phyloP scores from a whole-genome alignment of 2,329 filamentous ascomycete species.

The Alternaria atra region DNA sequence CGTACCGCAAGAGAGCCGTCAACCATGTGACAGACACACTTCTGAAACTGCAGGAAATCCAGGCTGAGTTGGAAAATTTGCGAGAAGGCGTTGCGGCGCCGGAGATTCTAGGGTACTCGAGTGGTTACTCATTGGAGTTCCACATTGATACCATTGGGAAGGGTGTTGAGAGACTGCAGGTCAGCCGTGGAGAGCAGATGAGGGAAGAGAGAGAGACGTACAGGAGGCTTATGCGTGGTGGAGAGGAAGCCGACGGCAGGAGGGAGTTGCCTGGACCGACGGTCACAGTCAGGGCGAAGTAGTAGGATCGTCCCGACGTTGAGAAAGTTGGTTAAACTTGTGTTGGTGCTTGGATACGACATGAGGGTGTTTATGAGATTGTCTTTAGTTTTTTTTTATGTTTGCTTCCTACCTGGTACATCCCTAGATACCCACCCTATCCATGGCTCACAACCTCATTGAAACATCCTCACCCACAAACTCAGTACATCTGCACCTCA shows the following conservation, averaged over 20 bases:
- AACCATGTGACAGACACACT: conserved; percentile 74
- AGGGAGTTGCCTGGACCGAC: conserved; percentile 25
- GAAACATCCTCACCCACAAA: background rate
- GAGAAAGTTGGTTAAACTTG: background rate
- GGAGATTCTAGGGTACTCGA: conserved; percentile 63
- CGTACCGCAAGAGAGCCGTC: conserved; percentile 72
- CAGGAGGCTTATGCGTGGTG: conserved; percentile 27
- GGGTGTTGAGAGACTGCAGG: conserved; percentile 75
- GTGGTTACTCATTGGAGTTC: conserved; percentile 70
- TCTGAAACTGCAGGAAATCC: conserved; percentile 77
- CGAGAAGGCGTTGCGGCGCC: conserved; percentile 75
- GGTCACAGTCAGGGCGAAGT: conserved; percentile 25
- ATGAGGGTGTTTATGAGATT: background rate
- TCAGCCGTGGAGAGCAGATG: conserved; percentile 67
- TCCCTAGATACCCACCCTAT: conserved; percentile 14
- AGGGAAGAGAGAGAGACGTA: conserved; percentile 65
- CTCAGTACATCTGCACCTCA: conserved; percentile 54
- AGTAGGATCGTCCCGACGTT: background rate
- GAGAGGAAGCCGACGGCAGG: conserved; percentile 14
- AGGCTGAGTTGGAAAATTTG: conserved; percentile 74
- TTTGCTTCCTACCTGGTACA: background rate
- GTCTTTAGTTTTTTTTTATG: background rate
- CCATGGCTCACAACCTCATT: background rate
- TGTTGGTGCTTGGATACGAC: background rate
- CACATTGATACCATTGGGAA: conserved; percentile 79